A percentile compares a stretch with the other conserved stretches of the same genome.
Evolutionary conservation across 106 monocot genomes (phyloP).

Genomic region (Acorus calamus): DNA sequence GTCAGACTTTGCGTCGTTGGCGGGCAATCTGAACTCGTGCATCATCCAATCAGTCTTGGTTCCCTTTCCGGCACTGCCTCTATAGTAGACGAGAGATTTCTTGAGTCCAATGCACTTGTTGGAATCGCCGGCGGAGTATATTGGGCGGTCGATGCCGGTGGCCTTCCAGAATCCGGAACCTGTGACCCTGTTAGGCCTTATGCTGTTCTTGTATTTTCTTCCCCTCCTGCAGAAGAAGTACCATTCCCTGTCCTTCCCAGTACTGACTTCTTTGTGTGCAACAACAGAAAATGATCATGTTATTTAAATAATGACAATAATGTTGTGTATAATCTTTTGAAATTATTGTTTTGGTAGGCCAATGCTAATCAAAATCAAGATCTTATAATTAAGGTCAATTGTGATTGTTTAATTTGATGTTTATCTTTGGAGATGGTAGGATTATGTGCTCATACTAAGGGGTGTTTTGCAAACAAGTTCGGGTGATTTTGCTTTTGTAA

Average conservation of each 20-base stretch:
- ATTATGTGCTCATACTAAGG: too few relatives aligned
- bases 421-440: too few relatives aligned
- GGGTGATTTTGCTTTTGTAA: too few relatives aligned
- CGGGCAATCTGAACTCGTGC: slow-evolving; percentile 86
- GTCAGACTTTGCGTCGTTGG: slow-evolving; percentile 5
- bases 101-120: slow-evolving; percentile 69
- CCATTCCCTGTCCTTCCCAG: slow-evolving; percentile 24
- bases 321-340: too few relatives aligned
- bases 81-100: slow-evolving; percentile 83
- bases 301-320: neutral
- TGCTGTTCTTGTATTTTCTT: slow-evolving; percentile 80
- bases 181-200: slow-evolving; percentile 79
- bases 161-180: slow-evolving; percentile 91
- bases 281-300: neutral
- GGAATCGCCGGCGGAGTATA: slow-evolving; percentile 19
- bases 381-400: too few relatives aligned
- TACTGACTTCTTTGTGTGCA: neutral
- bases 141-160: slow-evolving; percentile 71
- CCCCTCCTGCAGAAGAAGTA: slow-evolving; percentile 88
- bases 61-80: slow-evolving; percentile 79
- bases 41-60: slow-evolving; percentile 95
- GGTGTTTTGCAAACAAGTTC: too few relatives aligned
- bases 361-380: too few relatives aligned
- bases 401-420: too few relatives aligned
- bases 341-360: neutral